These are phyloP conservation scores for Ogataea hybrid DNA, from an alignment of 1,139 yeast species.

Conservation along the genomic window DNA sequence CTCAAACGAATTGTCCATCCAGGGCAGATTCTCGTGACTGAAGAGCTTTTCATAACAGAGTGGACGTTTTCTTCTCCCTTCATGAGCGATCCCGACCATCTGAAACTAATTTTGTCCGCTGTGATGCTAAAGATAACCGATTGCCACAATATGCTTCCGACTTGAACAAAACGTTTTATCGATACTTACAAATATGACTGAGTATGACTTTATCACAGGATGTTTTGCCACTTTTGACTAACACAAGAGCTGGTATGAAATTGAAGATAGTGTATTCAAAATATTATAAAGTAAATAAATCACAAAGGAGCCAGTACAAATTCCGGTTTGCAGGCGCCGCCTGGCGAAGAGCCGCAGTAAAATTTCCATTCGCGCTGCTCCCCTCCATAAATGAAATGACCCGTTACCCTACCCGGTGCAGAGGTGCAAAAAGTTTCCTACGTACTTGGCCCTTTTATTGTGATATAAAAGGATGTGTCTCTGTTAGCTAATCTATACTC, in stretches of 20 bases:
- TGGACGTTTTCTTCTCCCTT: no score
- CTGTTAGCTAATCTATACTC: not conserved
- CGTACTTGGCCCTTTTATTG: not conserved
- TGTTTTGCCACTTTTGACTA: slow-evolving; percentile 2
- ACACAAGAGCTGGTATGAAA: slow-evolving; percentile 6
- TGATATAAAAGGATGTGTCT: not conserved
- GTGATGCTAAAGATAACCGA: not conserved
- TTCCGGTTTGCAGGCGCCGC: slow-evolving; percentile 11
- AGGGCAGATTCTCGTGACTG: no score
- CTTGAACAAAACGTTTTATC: not conserved
- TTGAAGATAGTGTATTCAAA: slow-evolving; percentile 3
- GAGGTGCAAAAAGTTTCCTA: not conserved
- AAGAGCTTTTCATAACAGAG: no score
- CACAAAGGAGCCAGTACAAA: slow-evolving; percentile 5
- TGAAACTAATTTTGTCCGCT: no score
- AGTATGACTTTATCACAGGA: slow-evolving; percentile 11
- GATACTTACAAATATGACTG: slow-evolving; percentile 13
- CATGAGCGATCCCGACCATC: no score
- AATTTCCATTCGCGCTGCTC: slow-evolving; percentile 2
- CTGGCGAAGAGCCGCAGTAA: slow-evolving; percentile 3
- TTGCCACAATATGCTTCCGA: not conserved
- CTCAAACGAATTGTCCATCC: no score
- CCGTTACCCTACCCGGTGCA: slow-evolving; percentile 9
- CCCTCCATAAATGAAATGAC: slow-evolving; percentile 3
- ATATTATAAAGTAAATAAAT: slow-evolving; percentile 7